Percentiles rank a stretch among this genome's conserved stretches.
Conservation (phyloP, 2,329 filamentous ascomycete species). For the Claviceps monticola region DNA sequence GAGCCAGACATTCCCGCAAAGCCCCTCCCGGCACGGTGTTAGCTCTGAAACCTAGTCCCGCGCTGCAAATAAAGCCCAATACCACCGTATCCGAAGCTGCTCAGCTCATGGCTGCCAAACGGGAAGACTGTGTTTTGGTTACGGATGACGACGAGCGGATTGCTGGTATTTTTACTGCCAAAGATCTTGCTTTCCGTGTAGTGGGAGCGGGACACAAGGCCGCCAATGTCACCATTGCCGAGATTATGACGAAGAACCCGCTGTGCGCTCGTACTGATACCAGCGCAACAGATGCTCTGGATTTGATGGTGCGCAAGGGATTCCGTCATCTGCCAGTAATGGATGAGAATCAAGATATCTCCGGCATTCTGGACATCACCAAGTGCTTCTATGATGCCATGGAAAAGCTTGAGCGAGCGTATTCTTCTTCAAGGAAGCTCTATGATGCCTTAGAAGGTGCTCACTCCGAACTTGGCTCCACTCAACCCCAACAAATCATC, state of each 20-base stretch:
- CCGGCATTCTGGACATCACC: constrained; percentile 93
- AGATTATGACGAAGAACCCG: constrained; percentile 99
- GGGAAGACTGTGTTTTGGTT: constrained; percentile 93
- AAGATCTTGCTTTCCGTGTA: constrained; percentile 94
- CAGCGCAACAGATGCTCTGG: constrained; percentile 90
- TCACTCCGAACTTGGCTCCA: constrained; percentile 88
- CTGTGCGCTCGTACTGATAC: constrained; percentile 95
- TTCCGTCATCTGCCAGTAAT: constrained; percentile 97
- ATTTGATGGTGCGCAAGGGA: constrained; percentile 96
- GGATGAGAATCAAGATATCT: constrained; percentile 99
- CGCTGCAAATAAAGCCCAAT: constrained; percentile 90
- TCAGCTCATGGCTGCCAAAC: constrained; percentile 96
- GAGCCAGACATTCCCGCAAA: constrained; percentile 77
- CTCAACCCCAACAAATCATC: constrained; percentile 95
- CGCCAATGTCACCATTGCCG: constrained; percentile 78
- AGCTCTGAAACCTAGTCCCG: constrained; percentile 85
- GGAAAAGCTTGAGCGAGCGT: constrained; percentile 97
- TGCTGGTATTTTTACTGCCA: constrained; percentile 96
- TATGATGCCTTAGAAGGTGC: constrained; percentile 97
- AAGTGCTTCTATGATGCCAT: constrained; percentile 99
- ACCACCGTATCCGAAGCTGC: constrained; percentile 93
- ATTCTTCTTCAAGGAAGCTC: constrained; percentile 92
- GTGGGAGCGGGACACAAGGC: constrained; percentile 85
- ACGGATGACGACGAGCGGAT: constrained; percentile 97
- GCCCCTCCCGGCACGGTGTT: constrained; percentile 93